Evolutionary conservation across 345 rosid genomes (phyloP).

Genomic region (Citrus unshiu): DNA sequence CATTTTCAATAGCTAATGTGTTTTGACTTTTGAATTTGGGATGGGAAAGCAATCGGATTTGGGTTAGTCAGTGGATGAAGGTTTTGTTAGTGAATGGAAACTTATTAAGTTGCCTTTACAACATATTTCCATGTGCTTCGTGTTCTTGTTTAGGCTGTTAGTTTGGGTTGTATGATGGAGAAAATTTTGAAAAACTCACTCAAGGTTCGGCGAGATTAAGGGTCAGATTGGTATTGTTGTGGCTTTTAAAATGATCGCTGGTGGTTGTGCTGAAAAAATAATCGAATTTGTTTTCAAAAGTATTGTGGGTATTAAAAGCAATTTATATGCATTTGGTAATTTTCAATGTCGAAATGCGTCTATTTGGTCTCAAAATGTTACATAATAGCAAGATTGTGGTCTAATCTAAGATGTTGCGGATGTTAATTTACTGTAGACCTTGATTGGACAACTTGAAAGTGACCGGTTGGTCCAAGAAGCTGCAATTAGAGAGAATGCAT

Average conservation of each 20-base stretch:
- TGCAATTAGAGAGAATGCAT: neutral
- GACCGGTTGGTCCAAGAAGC: neutral
- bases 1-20: neutral
- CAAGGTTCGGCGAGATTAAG: neutral
- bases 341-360: neutral
- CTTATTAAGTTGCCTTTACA: neutral
- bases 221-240: neutral
- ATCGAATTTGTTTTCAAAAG: neutral
- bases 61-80: neutral
- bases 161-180: neutral
- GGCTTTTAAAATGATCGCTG: neutral
- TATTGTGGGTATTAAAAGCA: neutral
- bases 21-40: neutral
- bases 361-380: neutral
- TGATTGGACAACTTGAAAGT: neutral
- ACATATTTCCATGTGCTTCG: neutral
- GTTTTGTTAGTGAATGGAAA: neutral
- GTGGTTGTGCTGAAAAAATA: neutral
- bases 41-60: neutral
- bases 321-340: neutral
- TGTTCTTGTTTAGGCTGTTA: slow-evolving; percentile 2
- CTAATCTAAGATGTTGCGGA: neutral
- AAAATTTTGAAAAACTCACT: neutral
- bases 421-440: neutral
- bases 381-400: neutral